Percentiles rank a stretch among this genome's conserved stretches.
Conservation (phyloP, 306 rosid species). For the Mimosa bimucronata region DNA sequence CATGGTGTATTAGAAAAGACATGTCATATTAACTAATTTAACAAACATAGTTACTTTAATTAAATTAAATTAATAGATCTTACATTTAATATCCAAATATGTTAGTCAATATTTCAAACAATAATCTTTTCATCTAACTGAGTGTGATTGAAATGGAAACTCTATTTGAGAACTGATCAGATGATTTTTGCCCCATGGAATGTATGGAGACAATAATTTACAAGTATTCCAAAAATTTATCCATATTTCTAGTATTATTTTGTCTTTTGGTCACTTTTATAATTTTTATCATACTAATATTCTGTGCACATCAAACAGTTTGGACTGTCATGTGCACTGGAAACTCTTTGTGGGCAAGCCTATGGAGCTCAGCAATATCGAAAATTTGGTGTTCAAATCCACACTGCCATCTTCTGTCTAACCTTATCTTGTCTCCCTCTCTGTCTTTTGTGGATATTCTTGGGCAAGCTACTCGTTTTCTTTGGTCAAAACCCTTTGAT, state of each 20-base stretch:
- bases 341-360: constrained; percentile 70
- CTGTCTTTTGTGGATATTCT: constrained; percentile 59
- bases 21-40: too few species aligned
- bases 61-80: too few species aligned
- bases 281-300: background rate
- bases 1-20: too few species aligned
- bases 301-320: constrained; percentile 45
- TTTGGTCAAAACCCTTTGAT: constrained; percentile 86
- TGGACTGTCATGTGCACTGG: constrained; percentile 72
- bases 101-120: too few species aligned
- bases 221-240: background rate
- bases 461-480: constrained; percentile 57
- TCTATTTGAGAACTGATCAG: background rate
- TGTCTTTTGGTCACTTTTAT: background rate
- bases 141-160: background rate
- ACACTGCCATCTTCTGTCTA: constrained; percentile 63
- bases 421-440: constrained; percentile 63
- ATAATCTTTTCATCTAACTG: background rate
- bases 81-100: too few species aligned
- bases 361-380: constrained; percentile 71
- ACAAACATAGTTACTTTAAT: too few species aligned
- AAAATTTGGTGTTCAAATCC: constrained; percentile 57
- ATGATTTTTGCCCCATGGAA: background rate
- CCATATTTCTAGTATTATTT: background rate
- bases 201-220: background rate